Evolutionary conservation across 768 basidiomycete species (phyloP), one percentile per base, ranked within the genome.

Genomic region (Termitomyces sp.): DNA sequence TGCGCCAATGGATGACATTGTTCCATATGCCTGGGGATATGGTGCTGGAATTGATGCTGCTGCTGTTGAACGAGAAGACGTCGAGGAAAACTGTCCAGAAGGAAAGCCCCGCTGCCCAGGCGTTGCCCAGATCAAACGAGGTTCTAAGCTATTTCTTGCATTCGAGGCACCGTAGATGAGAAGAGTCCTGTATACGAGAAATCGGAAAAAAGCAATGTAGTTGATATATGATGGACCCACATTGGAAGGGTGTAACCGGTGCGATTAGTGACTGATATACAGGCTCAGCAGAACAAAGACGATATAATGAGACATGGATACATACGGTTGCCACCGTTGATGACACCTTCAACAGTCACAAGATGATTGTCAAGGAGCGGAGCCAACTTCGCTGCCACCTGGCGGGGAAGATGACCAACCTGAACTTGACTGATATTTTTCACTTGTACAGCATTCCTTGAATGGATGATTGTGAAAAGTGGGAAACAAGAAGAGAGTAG

Each of bases 371-470:
- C 93, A 49, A 94, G 79, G 23, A 94, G 73, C 1, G 88, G 84
- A 5, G 92, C 79, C 17, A 94, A 73, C 61, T 80, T 79, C 0
- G 67, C 52, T 0, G 82, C 89, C 12, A 86, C 76, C 21, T 69
- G 72, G 34, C 80, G 78, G 2, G 89, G 85, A 23, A 94, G 66
- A 70, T 94, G 93, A 1, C 93, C 93, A 3, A 95, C 91, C 78
- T 93, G 88, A 12, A 72, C 72, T 1, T 76, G 74, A 2, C 79
- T 75, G 41, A 93, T 91, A 64, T 95, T 95, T 66, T 81, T 76
- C 27, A 94, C 91, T 73, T 90, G 82, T 25, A 92, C 85, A 2
- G 89, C 87, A 68, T 91, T 90, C 28, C 87, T 90, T 46, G 54
- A 27, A 7, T 34, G 12, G 9, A 8, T 34, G 2, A 19, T 19